Evolutionary conservation across 1,139 yeast genomes (phyloP).

Genomic region (Nakaseomyces glabratus): DNA sequence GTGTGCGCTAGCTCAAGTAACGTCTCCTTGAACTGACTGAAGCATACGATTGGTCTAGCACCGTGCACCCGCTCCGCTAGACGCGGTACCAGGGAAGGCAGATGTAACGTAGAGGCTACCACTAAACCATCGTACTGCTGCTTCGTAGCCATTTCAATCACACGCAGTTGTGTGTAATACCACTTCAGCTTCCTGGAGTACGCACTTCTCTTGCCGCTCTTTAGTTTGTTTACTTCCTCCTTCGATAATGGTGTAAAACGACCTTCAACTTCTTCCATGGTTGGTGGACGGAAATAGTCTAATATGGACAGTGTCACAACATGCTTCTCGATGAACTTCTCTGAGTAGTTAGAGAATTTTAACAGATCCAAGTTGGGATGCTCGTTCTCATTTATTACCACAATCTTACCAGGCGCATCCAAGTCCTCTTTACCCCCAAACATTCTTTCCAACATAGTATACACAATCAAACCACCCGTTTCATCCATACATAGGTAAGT

Average conservation of each 20-base stretch:
- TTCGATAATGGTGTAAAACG: constrained; percentile 41
- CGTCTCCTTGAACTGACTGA: constrained; percentile 71
- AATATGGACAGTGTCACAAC: constrained; percentile 68
- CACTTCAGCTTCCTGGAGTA: constrained; percentile 50
- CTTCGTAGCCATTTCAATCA: constrained; percentile 40
- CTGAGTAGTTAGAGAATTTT: constrained; percentile 54
- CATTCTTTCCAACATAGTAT: constrained; percentile 86
- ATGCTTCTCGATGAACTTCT: constrained; percentile 43
- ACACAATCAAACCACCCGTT: constrained; percentile 76
- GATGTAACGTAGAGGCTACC: constrained; percentile 62
- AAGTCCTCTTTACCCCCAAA: constrained; percentile 40
- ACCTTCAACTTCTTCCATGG: constrained; percentile 38
- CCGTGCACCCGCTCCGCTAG: constrained; percentile 69
- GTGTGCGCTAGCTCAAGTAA: constrained; percentile 65
- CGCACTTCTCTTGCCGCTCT: constrained; percentile 53
- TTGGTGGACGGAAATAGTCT: constrained; percentile 70
- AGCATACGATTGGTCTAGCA: constrained; percentile 76
- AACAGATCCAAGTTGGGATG: constrained; percentile 75
- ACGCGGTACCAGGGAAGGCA: constrained; percentile 54
- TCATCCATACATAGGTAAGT: constrained; percentile 82
- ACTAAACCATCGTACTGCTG: constrained; percentile 71
- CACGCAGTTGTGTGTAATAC: constrained; percentile 40
- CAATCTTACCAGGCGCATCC: constrained; percentile 46
- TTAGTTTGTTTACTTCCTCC: constrained; percentile 47
- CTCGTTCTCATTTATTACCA: constrained; percentile 82